Base-by-base conservation (phyloP, 129 eudicot species). In the Flaveria trinervia region DNA sequence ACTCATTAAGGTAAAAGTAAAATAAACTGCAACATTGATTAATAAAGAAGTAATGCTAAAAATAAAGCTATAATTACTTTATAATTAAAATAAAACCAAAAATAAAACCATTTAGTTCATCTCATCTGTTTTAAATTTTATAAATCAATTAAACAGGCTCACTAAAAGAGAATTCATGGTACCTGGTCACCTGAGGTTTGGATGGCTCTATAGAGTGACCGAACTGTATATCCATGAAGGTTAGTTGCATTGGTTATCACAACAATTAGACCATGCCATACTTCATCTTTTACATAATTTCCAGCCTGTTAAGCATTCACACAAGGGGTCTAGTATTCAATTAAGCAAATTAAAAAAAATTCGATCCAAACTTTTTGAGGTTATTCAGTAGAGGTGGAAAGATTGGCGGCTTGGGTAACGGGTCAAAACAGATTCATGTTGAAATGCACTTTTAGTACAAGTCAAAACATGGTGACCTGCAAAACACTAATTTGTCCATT, bases 161-260 rank as follows among this genome's bases (percentile, higher is more conserved):
- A 46, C 67, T 72, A 49, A 80, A n/a, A 36, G 28, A 68, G 51
- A 54, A 73, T 70, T 62, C 9, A 76, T 59, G 39, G 54, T 88
- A 95, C 99, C 99, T 95, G 96, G 76, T 95, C 97, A 70, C 84
- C 84, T 72, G 99, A 84, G 77, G 87, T 76, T 80, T 91, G 97
- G 67, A 91, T 83, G 62, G 88, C 94, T 80, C 84, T 89, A 81
- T 87, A 95, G 54, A 95, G 87, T 15, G 90, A 82, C 86, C 99
- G 78, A 54, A 92, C 97, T 59, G 96, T 74, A 80, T 95, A 95
- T 9, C 97, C 99, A 80, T 95, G 99, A 72, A 95, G 96, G 80
- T 91, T 76, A 76, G 92, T 65, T 71, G 99, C 89, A 85, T 95
- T 95, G 56, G 89, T 89, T 71, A 95, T 89, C 73, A 92, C 96